phyloP scores from a whole-genome alignment of 2,329 filamentous ascomycete genomes.

The Paracamarosporium sp. region DNA sequence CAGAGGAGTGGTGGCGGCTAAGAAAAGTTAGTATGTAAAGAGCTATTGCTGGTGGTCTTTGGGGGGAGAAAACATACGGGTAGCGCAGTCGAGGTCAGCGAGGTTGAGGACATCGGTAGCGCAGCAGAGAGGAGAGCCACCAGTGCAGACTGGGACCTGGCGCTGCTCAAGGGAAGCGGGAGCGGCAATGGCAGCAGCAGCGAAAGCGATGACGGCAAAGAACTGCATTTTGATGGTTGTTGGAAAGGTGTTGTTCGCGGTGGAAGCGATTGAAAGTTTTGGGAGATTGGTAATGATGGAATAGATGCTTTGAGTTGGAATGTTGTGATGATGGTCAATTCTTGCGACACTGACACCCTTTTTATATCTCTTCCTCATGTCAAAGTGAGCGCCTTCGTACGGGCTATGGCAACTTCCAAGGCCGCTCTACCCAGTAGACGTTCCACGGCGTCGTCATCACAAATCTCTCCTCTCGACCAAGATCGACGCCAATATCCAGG shows the following conservation, averaged over 20 bases:
- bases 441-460: constrained; percentile 34
- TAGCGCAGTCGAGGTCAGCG: constrained; percentile 63
- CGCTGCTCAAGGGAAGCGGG: constrained; percentile 38
- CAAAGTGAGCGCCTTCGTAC: constrained; percentile 14
- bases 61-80: constrained; percentile 55
- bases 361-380: constrained; percentile 37
- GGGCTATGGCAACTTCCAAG: background rate
- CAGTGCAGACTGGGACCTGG: constrained; percentile 43
- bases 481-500: constrained; percentile 29
- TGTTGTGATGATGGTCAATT: constrained; percentile 34
- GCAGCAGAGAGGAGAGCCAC: constrained; percentile 61
- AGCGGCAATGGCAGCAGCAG: constrained; percentile 35
- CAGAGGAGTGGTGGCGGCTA: constrained; percentile 47
- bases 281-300: constrained; percentile 14
- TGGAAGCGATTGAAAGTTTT: constrained; percentile 13
- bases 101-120: constrained; percentile 67
- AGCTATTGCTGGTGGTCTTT: background rate
- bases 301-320: constrained; percentile 23
- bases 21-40: constrained; percentile 18
- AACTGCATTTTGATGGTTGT: constrained; percentile 40
- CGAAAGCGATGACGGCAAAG: constrained; percentile 41
- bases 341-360: constrained; percentile 22
- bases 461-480: constrained; percentile 12
- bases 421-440: constrained; percentile 6
- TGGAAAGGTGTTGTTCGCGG: constrained; percentile 11